A percentile compares a stretch with the other conserved stretches of the same genome.
Conservation (phyloP, 2,329 filamentous ascomycete species). For the Seiridium unicorne region DNA sequence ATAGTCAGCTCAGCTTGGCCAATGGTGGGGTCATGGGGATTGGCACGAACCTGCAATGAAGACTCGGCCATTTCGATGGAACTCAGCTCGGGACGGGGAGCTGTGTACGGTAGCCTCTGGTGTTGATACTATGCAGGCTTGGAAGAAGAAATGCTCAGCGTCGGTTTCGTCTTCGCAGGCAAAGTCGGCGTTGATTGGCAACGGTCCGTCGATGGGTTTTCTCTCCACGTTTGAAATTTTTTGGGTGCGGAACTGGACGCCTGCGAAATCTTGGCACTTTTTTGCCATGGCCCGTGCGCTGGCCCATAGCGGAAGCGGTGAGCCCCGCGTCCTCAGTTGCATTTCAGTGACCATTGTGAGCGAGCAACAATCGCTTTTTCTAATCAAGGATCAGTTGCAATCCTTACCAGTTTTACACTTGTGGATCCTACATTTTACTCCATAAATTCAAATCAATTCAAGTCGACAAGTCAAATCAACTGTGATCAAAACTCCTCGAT, state of each 20-base stretch:
- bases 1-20: conserved; percentile 5
- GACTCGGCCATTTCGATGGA: conserved; percentile 19
- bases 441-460: no score
- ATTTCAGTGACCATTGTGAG: background rate
- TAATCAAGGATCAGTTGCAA: background rate
- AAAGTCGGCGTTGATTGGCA: background rate
- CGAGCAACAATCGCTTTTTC: background rate
- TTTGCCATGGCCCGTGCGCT: conserved; percentile 1
- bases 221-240: conserved; percentile 3
- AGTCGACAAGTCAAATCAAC: no score
- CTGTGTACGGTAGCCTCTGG: background rate
- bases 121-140: background rate
- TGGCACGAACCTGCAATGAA: conserved; percentile 22
- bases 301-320: background rate
- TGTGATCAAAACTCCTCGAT: no score
- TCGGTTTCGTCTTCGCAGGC: background rate
- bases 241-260: conserved; percentile 4
- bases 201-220: background rate
- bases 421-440: no score
- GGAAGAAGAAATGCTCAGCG: background rate
- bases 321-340: background rate
- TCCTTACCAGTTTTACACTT: background rate
- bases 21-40: background rate
- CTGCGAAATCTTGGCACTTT: conserved; percentile 10
- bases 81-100: background rate